These are phyloP conservation scores for Lumnitzera racemosa DNA, from an alignment of 345 rosid species.

Conservation along the genomic window DNA sequence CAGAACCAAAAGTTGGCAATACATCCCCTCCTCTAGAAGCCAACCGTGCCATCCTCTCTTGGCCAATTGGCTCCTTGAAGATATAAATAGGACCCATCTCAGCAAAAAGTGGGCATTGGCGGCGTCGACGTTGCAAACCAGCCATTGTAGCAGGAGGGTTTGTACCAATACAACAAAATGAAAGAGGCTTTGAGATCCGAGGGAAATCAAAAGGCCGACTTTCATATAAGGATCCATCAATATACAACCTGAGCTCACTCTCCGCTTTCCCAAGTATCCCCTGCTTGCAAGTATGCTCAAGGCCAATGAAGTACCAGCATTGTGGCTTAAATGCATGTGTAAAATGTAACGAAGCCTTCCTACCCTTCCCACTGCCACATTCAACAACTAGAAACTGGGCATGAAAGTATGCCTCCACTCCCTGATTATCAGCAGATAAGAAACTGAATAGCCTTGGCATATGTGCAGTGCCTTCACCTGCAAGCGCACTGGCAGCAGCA, in stretches of 20 bases:
- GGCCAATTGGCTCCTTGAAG: conserved; percentile 94
- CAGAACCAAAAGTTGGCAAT: conserved; percentile 84
- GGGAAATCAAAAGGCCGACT: conserved; percentile 91
- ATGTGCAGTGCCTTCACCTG: conserved; percentile 97
- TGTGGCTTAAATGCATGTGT: conserved; percentile 99
- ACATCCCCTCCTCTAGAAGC: conserved; percentile 95
- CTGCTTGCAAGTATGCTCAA: conserved; percentile 83
- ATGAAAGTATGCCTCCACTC: conserved; percentile 95
- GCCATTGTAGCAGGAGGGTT: conserved; percentile 99
- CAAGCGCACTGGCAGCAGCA: conserved; percentile 99
- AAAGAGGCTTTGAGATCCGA: conserved; percentile 87
- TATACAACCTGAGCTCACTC: conserved; percentile 81
- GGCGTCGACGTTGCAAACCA: conserved; percentile 97
- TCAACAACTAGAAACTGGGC: conserved; percentile 98
- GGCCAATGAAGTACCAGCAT: conserved; percentile 95
- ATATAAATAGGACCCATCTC: conserved; percentile 98
- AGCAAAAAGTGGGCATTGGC: conserved; percentile 97
- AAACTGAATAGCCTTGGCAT: conserved; percentile 99
- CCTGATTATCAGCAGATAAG: conserved; percentile 94
- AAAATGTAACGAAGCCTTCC: conserved; percentile 93
- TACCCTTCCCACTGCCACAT: conserved; percentile 87
- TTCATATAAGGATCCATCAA: conserved; percentile 94
- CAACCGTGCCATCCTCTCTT: conserved; percentile 82
- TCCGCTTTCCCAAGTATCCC: conserved; percentile 92
- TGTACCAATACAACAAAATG: conserved; percentile 98